Evolutionary conservation across 306 rosid species (phyloP), one percentile per base, ranked within the genome.

Genomic region (Aeschynomene evenia): DNA sequence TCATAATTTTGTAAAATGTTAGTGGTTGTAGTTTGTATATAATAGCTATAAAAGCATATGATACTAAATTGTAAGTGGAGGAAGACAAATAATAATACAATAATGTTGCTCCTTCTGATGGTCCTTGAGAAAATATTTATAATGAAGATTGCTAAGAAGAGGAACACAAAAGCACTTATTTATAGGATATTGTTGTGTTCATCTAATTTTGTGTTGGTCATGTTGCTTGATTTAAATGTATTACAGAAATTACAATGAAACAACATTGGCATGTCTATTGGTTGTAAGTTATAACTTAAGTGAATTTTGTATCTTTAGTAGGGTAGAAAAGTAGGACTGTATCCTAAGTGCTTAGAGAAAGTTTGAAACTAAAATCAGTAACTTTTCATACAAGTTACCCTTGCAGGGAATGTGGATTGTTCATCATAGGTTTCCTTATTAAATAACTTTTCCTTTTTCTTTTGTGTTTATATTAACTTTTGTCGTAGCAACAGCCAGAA

Each of bases 11-110:
- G 26, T 26, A 20, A 63, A 40, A 70, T 70, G 23, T 15, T 68
- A 36, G 22, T 78, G 61, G n/a, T 55, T 68, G 74, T 48, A 54
- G 18, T 61, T 68, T 39, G 43, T 37, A 11, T 14, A 37, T 37
- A 9, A 37, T 9, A 37, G 43, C 43, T 37, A 49, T 59, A 26
- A 24, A 28, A 68, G 63, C 58, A 40, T n/a, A n/a, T 61, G 12
- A 21, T 42, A 60, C 18, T 19, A 46, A n/a, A n/a, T n/a, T n/a
- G n/a, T n/a, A n/a, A 66, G 48, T 18, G 0, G 16, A 12, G 24
- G 59, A 24, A 29, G 31, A 18, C 31, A 12, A 28, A 31, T 19
- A 31, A 66, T 13, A 62, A 40, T 34, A 31, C 18, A 61, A 61
- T 20, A 48, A 48, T 46, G 48, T 45, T 64, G 70, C 26, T 64